Evolutionary conservation across 192 early-diverging fungal species (phyloP).

Genomic region (Funneliformis mosseae): DNA sequence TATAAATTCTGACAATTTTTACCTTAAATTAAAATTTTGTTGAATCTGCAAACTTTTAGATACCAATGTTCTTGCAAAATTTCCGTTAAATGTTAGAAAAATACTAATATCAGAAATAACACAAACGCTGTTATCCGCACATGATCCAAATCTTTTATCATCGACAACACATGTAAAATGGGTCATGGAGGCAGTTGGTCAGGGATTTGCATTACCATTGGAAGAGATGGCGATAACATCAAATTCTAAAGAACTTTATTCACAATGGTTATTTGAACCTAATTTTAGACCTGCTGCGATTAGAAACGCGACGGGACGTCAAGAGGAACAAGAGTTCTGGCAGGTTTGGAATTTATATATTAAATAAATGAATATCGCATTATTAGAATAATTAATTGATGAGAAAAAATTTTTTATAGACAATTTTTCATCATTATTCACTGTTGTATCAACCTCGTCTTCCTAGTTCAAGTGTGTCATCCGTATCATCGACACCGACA

Average conservation of each 20-base stretch:
- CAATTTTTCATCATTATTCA: slow-evolving; percentile 78
- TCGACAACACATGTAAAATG: slow-evolving; percentile 79
- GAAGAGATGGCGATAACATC: slow-evolving; percentile 72
- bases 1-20: neutral
- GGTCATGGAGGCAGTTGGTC: slow-evolving; percentile 86
- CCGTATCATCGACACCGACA: slow-evolving; percentile 38
- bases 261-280: slow-evolving; percentile 74
- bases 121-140: slow-evolving; percentile 48
- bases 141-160: slow-evolving; percentile 64
- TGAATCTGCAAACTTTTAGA: slow-evolving; percentile 48
- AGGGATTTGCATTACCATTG: slow-evolving; percentile 77
- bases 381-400: neutral
- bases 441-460: slow-evolving; percentile 65
- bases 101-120: slow-evolving; percentile 73
- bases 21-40: neutral
- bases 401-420: slow-evolving; percentile 40
- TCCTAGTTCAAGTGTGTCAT: slow-evolving; percentile 14
- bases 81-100: slow-evolving; percentile 68
- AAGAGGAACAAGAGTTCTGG: slow-evolving; percentile 70
- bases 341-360: slow-evolving; percentile 49
- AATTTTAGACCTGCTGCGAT: slow-evolving; percentile 63
- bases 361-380: neutral
- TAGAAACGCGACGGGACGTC: slow-evolving; percentile 40
- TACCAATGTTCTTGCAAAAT: slow-evolving; percentile 65
- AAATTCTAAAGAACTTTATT: slow-evolving; percentile 70